Base-by-base conservation (phyloP, 169 alveolate species). In the Eimeria falciformis region DNA sequence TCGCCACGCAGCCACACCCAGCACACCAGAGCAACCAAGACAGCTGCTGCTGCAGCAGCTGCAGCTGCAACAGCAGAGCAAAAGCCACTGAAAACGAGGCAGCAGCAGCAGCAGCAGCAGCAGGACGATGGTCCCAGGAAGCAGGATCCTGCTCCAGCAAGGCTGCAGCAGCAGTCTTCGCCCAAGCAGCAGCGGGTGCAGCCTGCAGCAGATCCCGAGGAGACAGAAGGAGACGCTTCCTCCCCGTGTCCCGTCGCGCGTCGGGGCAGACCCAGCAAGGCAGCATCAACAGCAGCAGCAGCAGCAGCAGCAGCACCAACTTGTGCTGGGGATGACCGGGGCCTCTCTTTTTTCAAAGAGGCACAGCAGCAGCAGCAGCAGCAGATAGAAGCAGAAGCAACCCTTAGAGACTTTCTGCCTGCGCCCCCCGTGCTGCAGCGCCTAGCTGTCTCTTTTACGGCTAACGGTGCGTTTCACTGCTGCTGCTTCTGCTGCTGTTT, bases 271-370 rank as follows among this genome's bases (percentile, higher is more conserved):
- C 81, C 81, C 14, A 11, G 29, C 14, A 68, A 68, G 47, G 47
- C 47, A 68, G 81, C 81, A 3, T 43, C 81, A 68, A 47, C 81
- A 68, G 81, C 81, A 68, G 43, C 81, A 23, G 25, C 25, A 68
- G 81, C 81, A 68, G 81, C 81, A 23, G 81, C 81, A 3, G 81
- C 81, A 27, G 47, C 47, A 5, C 9, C 71, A n/a, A 47, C 81
- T 17, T 11, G 47, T 14, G 47, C 81, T 68, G 47, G 37, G 12
- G 46, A 12, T 17, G 46, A 43, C 7, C 62, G 7, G 62, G 7
- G 62, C 62, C 14, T 50, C 14, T 14, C 62, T 11, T 14, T 11
- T 50, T 7, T 14, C 62, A 11, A 7, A 50, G 14, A 7, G 81
- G 50, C 25, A 33, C 29, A 29, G 0, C 7, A 25, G 81, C 50